A percentile compares a stretch with the other conserved stretches of the same genome.
These are phyloP conservation scores for Beverwykella pulmonaria DNA, from an alignment of 495 filamentous ascomycete genomes.

Conservation along the genomic window DNA sequence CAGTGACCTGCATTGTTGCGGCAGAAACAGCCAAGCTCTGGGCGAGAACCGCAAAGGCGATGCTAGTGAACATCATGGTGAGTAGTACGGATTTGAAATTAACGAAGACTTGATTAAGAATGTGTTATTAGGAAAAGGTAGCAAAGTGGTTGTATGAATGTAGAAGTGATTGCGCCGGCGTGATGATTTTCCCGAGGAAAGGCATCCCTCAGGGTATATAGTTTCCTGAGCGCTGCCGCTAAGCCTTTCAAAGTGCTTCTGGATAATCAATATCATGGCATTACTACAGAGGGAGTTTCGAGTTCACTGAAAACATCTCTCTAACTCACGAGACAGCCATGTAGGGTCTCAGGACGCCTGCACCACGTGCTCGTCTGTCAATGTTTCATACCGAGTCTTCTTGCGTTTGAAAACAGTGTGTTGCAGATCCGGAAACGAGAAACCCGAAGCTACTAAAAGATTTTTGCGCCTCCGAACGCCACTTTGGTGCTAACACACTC, in stretches of 20 bases:
- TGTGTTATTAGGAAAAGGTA: background rate
- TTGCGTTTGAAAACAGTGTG: background rate
- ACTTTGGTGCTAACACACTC: background rate
- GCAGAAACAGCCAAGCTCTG: slow-evolving; percentile 17
- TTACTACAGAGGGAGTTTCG: background rate
- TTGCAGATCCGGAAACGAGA: background rate
- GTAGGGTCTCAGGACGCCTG: background rate
- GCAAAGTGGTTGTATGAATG: background rate
- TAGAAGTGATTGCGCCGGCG: background rate
- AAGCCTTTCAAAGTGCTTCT: background rate
- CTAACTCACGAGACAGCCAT: background rate
- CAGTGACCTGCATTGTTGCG: slow-evolving; percentile 24
- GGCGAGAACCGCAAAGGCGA: background rate
- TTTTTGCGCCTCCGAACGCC: background rate
- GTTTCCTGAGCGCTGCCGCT: background rate
- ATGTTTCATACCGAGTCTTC: background rate
- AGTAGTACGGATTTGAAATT: background rate
- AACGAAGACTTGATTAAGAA: background rate
- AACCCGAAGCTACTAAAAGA: background rate
- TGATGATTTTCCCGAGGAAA: background rate
- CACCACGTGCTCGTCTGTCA: background rate
- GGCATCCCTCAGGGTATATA: background rate
- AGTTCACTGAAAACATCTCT: background rate
- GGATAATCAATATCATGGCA: background rate
- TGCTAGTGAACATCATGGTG: slow-evolving; percentile 19